A percentile compares a stretch with the other conserved stretches of the same genome.
These are phyloP conservation scores for Trametes pubescens DNA, from an alignment of 1,284 basidiomycete species.

Conservation along the genomic window DNA sequence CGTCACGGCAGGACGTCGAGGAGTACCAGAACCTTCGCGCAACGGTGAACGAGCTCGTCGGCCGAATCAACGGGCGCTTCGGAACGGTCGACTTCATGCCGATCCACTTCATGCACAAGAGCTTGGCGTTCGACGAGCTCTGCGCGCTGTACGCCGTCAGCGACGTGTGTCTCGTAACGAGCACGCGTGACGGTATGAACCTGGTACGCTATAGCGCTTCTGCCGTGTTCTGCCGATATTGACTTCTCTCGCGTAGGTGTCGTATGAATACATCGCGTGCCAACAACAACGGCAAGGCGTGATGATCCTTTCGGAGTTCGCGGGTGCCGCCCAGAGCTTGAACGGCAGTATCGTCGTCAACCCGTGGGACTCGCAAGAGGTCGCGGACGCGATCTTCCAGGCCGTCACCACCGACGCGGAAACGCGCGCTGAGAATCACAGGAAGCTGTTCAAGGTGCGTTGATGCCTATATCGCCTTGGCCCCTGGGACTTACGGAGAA, in stretches of 20 bases:
- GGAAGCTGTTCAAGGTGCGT: constrained; percentile 87
- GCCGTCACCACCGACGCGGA: constrained; percentile 90
- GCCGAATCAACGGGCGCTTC: constrained; percentile 97
- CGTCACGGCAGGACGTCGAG: constrained; percentile 97
- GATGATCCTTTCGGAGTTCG: constrained; percentile 98
- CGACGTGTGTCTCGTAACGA: constrained; percentile 96
- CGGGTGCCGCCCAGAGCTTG: constrained; percentile 95
- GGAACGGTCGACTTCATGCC: constrained; percentile 99
- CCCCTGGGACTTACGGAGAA: background rate
- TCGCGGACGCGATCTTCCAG: constrained; percentile 95
- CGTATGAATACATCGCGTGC: constrained; percentile 98
- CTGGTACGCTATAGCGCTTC: constrained; percentile 64
- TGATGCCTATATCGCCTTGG: background rate
- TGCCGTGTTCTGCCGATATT: constrained; percentile 1
- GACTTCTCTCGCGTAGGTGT: constrained; percentile 68
- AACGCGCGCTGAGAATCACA: constrained; percentile 88
- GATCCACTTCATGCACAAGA: constrained; percentile 99
- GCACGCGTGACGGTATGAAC: constrained; percentile 99
- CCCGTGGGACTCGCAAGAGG: constrained; percentile 95
- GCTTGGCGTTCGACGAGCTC: constrained; percentile 92
- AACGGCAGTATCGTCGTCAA: constrained; percentile 96
- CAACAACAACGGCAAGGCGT: constrained; percentile 93
- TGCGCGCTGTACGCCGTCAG: constrained; percentile 96
- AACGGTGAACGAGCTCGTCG: constrained; percentile 97
- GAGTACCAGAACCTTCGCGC: constrained; percentile 98